phyloP scores from a whole-genome alignment of 2,329 filamentous ascomycete genomes.

The Aspergillus ruber region DNA sequence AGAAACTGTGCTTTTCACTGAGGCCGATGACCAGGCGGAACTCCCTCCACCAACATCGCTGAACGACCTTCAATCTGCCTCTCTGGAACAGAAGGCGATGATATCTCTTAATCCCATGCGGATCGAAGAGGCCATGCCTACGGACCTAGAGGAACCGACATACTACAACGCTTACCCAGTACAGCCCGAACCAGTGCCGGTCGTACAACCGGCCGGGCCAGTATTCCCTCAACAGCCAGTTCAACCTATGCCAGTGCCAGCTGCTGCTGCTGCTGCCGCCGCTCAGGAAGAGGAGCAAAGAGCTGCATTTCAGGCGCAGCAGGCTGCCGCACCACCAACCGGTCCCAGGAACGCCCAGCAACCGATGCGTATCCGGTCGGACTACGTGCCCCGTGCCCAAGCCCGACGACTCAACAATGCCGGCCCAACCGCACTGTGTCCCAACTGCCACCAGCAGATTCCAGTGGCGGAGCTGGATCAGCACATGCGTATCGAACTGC shows the following conservation, averaged over 20 bases:
- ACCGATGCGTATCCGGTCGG: slow-evolving; percentile 84
- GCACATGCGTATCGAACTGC: slow-evolving; percentile 89
- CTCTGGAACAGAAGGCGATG: slow-evolving; percentile 88
- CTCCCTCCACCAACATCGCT: slow-evolving; percentile 84
- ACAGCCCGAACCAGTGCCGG: slow-evolving; percentile 30
- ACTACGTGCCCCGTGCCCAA: slow-evolving; percentile 82
- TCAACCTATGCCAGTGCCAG: slow-evolving; percentile 25
- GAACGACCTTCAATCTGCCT: slow-evolving; percentile 87
- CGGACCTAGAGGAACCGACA: slow-evolving; percentile 55
- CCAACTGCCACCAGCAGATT: slow-evolving; percentile 87
- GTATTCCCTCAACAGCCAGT: slow-evolving; percentile 21
- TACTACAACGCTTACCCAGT: slow-evolving; percentile 47
- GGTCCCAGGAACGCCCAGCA: slow-evolving; percentile 59
- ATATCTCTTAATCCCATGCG: slow-evolving; percentile 76
- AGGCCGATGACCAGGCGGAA: slow-evolving; percentile 76
- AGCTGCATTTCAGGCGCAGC: slow-evolving; percentile 52
- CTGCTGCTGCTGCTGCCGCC: slow-evolving; percentile 11
- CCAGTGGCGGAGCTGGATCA: slow-evolving; percentile 81
- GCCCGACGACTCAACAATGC: slow-evolving; percentile 62
- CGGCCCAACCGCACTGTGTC: slow-evolving; percentile 65
- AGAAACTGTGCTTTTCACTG: slow-evolving; percentile 87
- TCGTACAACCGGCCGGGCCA: slow-evolving; percentile 16
- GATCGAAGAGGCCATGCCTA: slow-evolving; percentile 92
- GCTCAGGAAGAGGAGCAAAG: slow-evolving; percentile 55
- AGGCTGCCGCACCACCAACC: slow-evolving; percentile 70